Percentiles rank a stretch among this genome's conserved stretches.
These are phyloP conservation scores for Fraxinus greggii DNA, from an alignment of 305 asterid genomes.

Conservation along the genomic window DNA sequence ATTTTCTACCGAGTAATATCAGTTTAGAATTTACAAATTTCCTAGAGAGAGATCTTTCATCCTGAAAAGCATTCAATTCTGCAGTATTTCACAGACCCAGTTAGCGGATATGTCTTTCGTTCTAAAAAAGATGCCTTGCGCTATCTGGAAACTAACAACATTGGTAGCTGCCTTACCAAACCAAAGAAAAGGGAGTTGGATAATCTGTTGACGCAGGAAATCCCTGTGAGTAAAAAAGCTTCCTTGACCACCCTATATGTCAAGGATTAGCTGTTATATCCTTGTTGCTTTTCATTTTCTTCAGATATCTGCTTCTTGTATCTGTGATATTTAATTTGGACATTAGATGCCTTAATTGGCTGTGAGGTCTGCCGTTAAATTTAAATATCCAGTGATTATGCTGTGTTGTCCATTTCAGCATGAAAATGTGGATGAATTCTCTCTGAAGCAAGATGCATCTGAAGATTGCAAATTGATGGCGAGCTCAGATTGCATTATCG, in stretches of 20 bases:
- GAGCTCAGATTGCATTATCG: conserved; percentile 6
- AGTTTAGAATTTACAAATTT: neutral
- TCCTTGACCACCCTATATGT: conserved; percentile 19
- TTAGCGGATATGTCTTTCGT: conserved; percentile 15
- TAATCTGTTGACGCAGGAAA: conserved; percentile 3
- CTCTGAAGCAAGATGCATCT: neutral
- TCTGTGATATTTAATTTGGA: conserved; percentile 6
- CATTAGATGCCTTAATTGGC: neutral
- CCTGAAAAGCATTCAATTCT: conserved; percentile 19
- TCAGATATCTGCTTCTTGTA: neutral
- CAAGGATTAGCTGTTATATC: neutral
- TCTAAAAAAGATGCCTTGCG: conserved; percentile 20
- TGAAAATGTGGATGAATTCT: conserved; percentile 1
- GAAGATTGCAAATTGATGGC: neutral
- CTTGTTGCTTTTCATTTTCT: conserved; percentile 12
- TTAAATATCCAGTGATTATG: neutral
- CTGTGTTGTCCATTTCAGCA: conserved; percentile 5
- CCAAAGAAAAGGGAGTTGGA: conserved; percentile 20
- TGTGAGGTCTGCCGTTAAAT: neutral
- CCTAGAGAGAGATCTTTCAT: neutral
- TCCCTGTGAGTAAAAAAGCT: conserved; percentile 15
- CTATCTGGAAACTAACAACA: conserved; percentile 16
- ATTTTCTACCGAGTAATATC: neutral
- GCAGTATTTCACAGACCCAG: conserved; percentile 38
- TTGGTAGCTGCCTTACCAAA: conserved; percentile 6